Base-by-base conservation (phyloP, 768 basidiomycete genomes). In the Boletus reticulatus region DNA sequence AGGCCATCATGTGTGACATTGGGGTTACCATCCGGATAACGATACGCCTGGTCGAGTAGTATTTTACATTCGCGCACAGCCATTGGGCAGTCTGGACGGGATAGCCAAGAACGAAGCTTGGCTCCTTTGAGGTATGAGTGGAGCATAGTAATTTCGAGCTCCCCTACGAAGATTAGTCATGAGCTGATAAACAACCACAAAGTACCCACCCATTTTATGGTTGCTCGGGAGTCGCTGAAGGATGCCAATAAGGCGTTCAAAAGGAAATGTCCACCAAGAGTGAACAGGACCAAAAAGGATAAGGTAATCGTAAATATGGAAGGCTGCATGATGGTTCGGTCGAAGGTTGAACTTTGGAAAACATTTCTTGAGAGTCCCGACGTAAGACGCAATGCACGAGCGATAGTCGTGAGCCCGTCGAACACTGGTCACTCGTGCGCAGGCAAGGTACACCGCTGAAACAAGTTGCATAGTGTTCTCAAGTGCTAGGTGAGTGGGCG, bases 231-330 rank as follows among this genome's bases (percentile, higher is more conserved):
- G 50, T 1, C 34, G 27, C 36, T 71, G 64, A 1, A 72, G 48
- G 0, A 43, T 32, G 0, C 69, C 64, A 37, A 71, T 70, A 1
- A 71, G 36, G 2, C 49, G 39, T 29, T 72, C 55, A 12, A 67
- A 69, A 0, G 64, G 65, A 52, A 66, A 71, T 2, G 57, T 51
- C 65, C 70, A 70, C 65, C 66, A 70, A 4, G 68, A 68, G 50
- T 70, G 65, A 0, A 73, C 65, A 31, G 77, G 78, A 2, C 76
- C 74, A 56, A 76, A 77, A 1, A 70, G 56, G 0, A 58, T 16
- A 4, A 76, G 55, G 34, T 75, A 77, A 27, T 75, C 62, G 10
- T 66, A 64, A 0, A 73, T 55, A 24, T 70, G 72, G 34, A 72
- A 32, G 8, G 32, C 8, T 32, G 32, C 32, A 7, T 32, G 32